phyloP scores from a whole-genome alignment of 305 asterid genomes.

The Fraxinus paxiana region DNA sequence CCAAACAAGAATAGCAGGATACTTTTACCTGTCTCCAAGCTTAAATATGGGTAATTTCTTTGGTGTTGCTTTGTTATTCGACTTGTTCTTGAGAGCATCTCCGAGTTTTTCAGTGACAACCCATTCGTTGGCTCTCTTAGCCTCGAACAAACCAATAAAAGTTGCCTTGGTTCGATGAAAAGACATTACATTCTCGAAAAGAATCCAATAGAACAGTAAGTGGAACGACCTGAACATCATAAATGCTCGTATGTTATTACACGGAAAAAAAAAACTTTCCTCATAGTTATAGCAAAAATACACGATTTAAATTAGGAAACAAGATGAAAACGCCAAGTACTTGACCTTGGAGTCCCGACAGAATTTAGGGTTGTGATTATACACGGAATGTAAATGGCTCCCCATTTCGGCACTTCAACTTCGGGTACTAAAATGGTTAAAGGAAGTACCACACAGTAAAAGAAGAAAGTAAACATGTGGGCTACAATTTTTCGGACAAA shows the following conservation, averaged over 20 bases:
- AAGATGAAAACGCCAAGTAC: neutral
- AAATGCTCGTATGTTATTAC: neutral
- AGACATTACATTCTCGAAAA: slow-evolving; percentile 74
- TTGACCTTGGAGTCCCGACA: slow-evolving; percentile 73
- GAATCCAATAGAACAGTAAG: slow-evolving; percentile 61
- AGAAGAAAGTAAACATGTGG: slow-evolving; percentile 62
- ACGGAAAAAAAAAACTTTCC: neutral
- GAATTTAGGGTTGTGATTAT: slow-evolving; percentile 58
- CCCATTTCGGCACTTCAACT: slow-evolving; percentile 64
- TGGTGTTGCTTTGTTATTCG: slow-evolving; percentile 28
- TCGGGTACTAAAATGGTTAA: slow-evolving; percentile 57
- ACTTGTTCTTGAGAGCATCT: slow-evolving; percentile 51
- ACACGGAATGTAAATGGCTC: slow-evolving; percentile 65
- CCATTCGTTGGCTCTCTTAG: slow-evolving; percentile 68
- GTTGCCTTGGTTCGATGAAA: slow-evolving; percentile 76
- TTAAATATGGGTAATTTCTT: slow-evolving; percentile 33
- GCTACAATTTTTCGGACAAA: slow-evolving; percentile 66
- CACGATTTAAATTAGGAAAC: neutral
- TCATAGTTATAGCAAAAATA: neutral
- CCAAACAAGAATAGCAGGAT: neutral
- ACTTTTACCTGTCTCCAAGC: slow-evolving; percentile 59
- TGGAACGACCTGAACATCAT: slow-evolving; percentile 51
- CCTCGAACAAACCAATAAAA: slow-evolving; percentile 59
- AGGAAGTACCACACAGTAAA: slow-evolving; percentile 61
- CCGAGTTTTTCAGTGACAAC: slow-evolving; percentile 75